phyloP scores from a whole-genome alignment of 2,329 filamentous ascomycete genomes.

The Pseudogymnoascus pannorum region DNA sequence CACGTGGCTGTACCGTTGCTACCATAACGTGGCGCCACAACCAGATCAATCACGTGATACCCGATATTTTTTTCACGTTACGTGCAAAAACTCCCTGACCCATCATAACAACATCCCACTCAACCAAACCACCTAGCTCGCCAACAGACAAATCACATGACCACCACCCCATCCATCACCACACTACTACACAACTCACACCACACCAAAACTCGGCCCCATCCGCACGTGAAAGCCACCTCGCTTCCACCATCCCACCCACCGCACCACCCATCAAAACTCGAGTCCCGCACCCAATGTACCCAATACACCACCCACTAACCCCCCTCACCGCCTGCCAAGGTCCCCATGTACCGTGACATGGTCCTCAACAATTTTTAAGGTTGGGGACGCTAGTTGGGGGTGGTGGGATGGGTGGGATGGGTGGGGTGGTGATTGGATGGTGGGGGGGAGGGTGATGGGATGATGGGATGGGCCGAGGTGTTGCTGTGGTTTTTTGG shows the following conservation, averaged over 20 bases:
- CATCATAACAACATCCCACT: too few species aligned
- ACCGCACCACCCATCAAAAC: neutral
- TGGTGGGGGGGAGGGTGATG: neutral
- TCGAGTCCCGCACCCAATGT: neutral
- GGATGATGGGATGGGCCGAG: neutral
- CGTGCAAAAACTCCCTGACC: too few species aligned
- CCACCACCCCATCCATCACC: too few species aligned
- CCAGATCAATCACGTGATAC: too few species aligned
- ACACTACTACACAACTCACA: too few species aligned
- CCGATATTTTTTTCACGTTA: too few species aligned
- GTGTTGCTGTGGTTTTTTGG: too few species aligned
- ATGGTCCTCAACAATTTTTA: slow-evolving; percentile 7
- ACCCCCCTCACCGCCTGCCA: neutral
- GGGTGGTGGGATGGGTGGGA: neutral
- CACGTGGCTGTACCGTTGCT: too few species aligned
- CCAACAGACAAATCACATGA: neutral
- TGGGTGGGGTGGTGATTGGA: neutral
- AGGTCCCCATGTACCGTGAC: too few species aligned
- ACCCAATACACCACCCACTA: neutral
- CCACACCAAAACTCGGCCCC: neutral
- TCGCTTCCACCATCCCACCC: neutral
- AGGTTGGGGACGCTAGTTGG: slow-evolving; percentile 3
- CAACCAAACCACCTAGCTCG: too few species aligned
- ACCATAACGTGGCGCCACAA: too few species aligned
- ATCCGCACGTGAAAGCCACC: neutral